phyloP scores from a whole-genome alignment of 352 stramenopile species.

The Globisporangium apiculatum region DNA sequence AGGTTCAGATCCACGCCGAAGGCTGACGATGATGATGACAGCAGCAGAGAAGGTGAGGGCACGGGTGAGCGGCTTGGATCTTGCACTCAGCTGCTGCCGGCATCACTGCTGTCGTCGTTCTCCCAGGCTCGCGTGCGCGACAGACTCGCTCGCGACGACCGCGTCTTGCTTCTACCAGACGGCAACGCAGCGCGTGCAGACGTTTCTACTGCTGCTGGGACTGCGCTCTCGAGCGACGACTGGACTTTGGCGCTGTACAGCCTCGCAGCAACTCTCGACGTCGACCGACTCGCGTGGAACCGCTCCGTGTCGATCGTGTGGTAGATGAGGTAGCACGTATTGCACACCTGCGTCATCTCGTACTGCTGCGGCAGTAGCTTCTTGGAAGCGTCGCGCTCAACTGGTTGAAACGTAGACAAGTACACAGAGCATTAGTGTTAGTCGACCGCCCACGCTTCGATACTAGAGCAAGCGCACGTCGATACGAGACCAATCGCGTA shows the following conservation, averaged over 20 bases:
- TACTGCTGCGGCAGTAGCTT: conserved; percentile 32
- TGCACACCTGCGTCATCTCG: conserved; percentile 40
- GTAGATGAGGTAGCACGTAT: conserved; percentile 42
- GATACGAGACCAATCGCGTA: conserved; percentile 10
- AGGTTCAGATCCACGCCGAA: conserved; percentile 37
- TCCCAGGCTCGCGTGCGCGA: conserved; percentile 4
- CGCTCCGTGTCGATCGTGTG: conserved; percentile 39
- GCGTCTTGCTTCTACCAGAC: neutral
- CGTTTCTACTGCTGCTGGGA: neutral
- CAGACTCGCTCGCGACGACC: neutral
- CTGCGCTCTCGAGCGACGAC: neutral
- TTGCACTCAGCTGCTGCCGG: neutral
- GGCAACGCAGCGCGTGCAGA: neutral
- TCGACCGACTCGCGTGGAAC: conserved; percentile 32
- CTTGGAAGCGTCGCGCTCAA: conserved; percentile 41
- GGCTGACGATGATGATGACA: conserved; percentile 4
- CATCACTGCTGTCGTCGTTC: neutral
- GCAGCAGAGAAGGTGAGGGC: neutral
- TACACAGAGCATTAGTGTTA: conserved; percentile 2
- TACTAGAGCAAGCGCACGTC: too few species aligned
- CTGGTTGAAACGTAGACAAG: conserved; percentile 8
- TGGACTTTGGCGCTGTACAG: conserved; percentile 23
- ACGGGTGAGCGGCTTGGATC: neutral
- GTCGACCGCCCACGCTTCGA: neutral
- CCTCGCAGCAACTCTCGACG: conserved; percentile 19